Percentiles rank a stretch among this genome's conserved stretches.
phyloP scores from a whole-genome alignment of 1,139 yeast genomes.

The Lodderomyces pseudojiufengensis region DNA sequence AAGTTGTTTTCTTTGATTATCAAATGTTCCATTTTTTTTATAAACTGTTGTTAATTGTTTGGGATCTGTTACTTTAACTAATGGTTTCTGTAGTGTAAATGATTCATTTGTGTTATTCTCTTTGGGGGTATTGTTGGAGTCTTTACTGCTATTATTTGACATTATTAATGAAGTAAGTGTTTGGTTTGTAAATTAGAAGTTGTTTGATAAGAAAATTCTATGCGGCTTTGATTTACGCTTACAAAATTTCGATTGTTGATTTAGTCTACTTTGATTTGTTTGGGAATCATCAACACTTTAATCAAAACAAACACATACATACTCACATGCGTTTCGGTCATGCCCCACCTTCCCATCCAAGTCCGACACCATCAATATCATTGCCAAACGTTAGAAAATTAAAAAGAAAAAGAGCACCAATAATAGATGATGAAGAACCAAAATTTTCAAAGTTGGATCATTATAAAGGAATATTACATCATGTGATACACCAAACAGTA shows the following conservation, averaged over 20 bases:
- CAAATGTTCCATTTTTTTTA: conserved; percentile 52
- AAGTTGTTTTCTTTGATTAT: conserved; percentile 40
- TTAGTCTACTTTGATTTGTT: no score
- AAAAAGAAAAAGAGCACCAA: conserved; percentile 3
- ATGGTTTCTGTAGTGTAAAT: not conserved
- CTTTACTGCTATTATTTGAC: not conserved
- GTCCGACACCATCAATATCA: not conserved
- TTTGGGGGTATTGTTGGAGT: conserved; percentile 1
- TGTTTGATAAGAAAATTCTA: no score
- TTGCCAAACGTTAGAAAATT: not conserved
- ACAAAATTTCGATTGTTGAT: no score
- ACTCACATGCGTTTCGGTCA: no score
- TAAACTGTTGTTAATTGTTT: conserved; percentile 40
- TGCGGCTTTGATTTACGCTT: no score
- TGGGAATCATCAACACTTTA: no score
- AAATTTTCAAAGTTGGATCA: not conserved
- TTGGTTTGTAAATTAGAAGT: not conserved
- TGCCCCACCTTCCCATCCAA: no score
- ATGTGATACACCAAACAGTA: conserved; percentile 16
- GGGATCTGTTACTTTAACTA: conserved; percentile 24
- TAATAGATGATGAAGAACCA: conserved; percentile 1
- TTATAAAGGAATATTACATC: conserved; percentile 2
- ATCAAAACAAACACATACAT: no score
- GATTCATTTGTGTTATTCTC: not conserved
- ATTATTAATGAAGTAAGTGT: no score